phyloP scores from a whole-genome alignment of 2,329 filamentous ascomycete species.

The Xylariales sp. region DNA sequence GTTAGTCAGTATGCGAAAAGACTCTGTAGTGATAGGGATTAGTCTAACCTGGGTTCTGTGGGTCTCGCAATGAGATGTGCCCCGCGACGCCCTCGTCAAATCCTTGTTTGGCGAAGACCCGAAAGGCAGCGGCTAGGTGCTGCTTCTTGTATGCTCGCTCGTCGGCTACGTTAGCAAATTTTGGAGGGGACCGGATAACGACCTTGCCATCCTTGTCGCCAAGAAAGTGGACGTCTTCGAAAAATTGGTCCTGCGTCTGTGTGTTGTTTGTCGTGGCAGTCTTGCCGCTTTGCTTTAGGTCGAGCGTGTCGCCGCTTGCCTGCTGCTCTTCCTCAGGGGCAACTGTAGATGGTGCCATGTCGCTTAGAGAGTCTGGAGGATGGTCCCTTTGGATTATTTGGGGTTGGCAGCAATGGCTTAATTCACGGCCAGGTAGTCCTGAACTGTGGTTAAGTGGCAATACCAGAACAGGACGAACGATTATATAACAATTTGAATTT shows the following conservation, averaged over 20 bases:
- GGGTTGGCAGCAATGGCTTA: too few relatives aligned
- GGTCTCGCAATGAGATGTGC: constrained; percentile 4
- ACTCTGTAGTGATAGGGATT: too few relatives aligned
- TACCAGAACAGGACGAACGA: too few relatives aligned
- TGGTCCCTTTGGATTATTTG: too few relatives aligned
- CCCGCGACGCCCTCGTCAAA: constrained; percentile 6
- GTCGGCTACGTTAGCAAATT: neutral
- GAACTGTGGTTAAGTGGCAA: too few relatives aligned
- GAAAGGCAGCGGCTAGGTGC: constrained; percentile 4
- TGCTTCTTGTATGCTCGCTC: constrained; percentile 5
- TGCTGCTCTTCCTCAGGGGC: neutral
- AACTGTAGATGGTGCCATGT: neutral
- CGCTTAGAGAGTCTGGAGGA: too few relatives aligned
- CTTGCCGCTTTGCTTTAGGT: neutral
- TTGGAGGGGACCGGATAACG: constrained; percentile 1
- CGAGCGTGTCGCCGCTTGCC: neutral
- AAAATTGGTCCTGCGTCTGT: constrained; percentile 1
- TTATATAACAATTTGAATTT: too few relatives aligned
- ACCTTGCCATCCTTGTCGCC: constrained; percentile 6
- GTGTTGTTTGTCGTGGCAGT: neutral
- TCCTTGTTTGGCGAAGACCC: constrained; percentile 3
- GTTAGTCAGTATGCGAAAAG: neutral
- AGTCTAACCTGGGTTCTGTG: constrained; percentile 1
- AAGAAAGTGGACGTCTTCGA: constrained; percentile 1
- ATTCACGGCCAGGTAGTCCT: too few relatives aligned